Evolutionary conservation across 2,329 filamentous ascomycete species (phyloP).

Genomic region (Neofusicoccum sp.): DNA sequence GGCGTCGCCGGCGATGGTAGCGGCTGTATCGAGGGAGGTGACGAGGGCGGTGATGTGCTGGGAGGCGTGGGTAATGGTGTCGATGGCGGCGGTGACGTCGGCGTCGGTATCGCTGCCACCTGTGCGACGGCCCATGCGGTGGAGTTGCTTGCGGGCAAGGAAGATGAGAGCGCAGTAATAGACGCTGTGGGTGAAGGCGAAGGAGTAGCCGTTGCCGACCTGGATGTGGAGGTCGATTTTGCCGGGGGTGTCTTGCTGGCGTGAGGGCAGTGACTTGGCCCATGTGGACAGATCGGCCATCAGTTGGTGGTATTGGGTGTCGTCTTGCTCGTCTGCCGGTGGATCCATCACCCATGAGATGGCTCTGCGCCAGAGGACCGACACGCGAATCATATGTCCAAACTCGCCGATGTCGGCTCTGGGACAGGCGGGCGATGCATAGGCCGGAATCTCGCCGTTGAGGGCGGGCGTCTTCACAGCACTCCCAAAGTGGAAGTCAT

Average conservation of each 20-base stretch:
- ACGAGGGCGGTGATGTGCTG: slow-evolving; percentile 10
- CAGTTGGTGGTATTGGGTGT: not conserved
- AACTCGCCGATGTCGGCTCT: slow-evolving; percentile 6
- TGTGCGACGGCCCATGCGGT: slow-evolving; percentile 7
- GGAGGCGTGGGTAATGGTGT: not conserved
- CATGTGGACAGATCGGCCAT: not conserved
- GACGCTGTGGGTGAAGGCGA: slow-evolving; percentile 9
- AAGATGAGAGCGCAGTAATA: slow-evolving; percentile 12
- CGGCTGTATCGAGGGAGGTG: not conserved
- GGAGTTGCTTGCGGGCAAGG: slow-evolving; percentile 3
- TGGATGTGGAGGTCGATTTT: slow-evolving; percentile 15
- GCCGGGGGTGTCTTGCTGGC: slow-evolving; percentile 12
- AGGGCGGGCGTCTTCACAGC: not conserved
- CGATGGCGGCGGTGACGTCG: not conserved
- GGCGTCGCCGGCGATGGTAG: not conserved
- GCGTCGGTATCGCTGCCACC: not conserved
- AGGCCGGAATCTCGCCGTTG: not conserved
- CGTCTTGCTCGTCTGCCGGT: slow-evolving; percentile 8
- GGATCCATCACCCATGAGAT: slow-evolving; percentile 9
- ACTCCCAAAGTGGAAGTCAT: slow-evolving; percentile 12
- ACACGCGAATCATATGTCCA: slow-evolving; percentile 7
- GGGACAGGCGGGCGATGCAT: not conserved
- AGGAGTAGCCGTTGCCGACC: slow-evolving; percentile 12
- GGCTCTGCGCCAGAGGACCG: slow-evolving; percentile 6
- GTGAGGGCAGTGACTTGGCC: not conserved